phyloP scores from a whole-genome alignment of 345 rosid species.

The Eucalyptus erythrocorys region DNA sequence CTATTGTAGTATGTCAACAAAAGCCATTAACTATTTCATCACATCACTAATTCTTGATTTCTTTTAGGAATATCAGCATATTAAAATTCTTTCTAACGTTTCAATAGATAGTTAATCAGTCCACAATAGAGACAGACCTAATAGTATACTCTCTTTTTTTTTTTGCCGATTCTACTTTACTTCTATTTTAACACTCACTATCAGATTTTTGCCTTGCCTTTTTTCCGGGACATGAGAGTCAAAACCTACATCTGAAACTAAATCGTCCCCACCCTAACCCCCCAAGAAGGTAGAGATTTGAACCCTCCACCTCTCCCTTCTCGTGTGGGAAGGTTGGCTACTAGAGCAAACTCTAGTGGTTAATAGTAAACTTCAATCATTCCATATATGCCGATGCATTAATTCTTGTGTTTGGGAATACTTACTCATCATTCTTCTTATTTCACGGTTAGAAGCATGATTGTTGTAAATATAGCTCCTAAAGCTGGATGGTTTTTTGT shows the following conservation, averaged over 20 bases:
- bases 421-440: neutral
- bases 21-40: neutral
- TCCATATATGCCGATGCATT: no score
- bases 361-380: no score
- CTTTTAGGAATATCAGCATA: neutral
- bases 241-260: no score
- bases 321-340: no score
- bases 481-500: neutral
- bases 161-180: rapidly evolving
- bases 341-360: no score
- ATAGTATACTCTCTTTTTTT: neutral
- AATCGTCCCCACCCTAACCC: no score
- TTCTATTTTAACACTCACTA: rapidly evolving
- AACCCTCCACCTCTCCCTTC: no score
- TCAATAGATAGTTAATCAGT: neutral
- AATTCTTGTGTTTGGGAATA: neutral
- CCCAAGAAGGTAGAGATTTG: no score
- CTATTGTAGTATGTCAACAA: neutral
- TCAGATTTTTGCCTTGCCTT: rapidly evolving
- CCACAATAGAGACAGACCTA: neutral
- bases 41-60: neutral
- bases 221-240: no score
- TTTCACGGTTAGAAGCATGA: neutral
- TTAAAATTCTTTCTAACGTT: neutral
- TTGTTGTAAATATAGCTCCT: neutral